phyloP scores from a whole-genome alignment of 768 basidiomycete genomes.

The Mrakia blollopis region DNA sequence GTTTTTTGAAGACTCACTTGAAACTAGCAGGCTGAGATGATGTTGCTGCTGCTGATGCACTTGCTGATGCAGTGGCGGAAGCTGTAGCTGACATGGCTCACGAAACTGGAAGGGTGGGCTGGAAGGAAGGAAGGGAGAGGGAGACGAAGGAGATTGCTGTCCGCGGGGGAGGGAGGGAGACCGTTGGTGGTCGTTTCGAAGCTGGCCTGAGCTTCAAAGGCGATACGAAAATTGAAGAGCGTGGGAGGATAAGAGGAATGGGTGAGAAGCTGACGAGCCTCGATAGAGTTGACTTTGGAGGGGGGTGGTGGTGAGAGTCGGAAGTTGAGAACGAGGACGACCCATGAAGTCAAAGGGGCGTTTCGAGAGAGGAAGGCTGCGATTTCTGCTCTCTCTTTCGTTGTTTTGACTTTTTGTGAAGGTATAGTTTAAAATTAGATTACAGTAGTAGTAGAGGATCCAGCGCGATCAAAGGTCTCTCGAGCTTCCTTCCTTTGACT shows the following conservation, averaged over 20 bases:
- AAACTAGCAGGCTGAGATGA: constrained; percentile 39
- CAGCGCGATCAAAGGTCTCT: background rate
- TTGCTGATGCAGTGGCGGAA: constrained; percentile 37
- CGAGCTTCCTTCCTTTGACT: background rate
- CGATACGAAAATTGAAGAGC: too few relatives aligned
- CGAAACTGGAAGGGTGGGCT: background rate
- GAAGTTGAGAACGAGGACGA: background rate
- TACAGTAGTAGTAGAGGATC: background rate
- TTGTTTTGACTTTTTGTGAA: background rate
- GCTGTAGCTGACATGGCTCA: constrained; percentile 30
- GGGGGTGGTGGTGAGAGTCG: background rate
- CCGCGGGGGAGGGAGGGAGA: constrained; percentile 46
- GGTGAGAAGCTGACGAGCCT: too few relatives aligned
- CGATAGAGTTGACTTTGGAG: too few relatives aligned
- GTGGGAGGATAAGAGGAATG: too few relatives aligned
- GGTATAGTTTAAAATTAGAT: background rate
- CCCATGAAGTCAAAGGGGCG: too few relatives aligned
- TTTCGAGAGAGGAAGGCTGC: too few relatives aligned
- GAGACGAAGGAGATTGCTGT: background rate
- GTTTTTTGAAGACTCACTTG: constrained; percentile 39
- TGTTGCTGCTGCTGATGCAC: constrained; percentile 29
- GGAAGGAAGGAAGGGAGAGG: background rate
- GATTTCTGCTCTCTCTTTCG: background rate
- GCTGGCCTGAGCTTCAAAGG: too few relatives aligned
- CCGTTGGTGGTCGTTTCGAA: too few relatives aligned